Conservation (phyloP, 768 basidiomycete species). For the Russula foetens region DNA sequence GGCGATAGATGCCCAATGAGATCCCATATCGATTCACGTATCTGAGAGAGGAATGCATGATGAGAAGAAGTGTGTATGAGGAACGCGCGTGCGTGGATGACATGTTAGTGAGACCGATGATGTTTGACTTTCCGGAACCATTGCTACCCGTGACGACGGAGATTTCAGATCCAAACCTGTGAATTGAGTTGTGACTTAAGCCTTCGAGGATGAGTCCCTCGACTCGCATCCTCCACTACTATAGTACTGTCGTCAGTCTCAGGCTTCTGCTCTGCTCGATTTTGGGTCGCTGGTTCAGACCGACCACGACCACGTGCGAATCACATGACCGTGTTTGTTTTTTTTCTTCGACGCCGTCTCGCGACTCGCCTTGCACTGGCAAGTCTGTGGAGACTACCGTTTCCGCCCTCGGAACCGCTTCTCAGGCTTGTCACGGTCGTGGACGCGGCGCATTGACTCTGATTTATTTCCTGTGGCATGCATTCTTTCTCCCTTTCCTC, state of each 20-base stretch:
- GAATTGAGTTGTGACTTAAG: constrained; percentile 90
- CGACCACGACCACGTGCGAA: constrained; percentile 15
- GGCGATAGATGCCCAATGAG: constrained; percentile 98
- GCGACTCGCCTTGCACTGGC: too few species aligned
- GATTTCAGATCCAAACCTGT: constrained; percentile 94
- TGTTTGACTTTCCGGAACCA: constrained; percentile 97
- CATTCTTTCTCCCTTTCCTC: too few species aligned
- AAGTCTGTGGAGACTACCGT: too few species aligned
- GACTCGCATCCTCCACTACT: constrained; percentile 16
- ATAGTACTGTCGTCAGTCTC: too few species aligned
- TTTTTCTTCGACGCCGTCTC: too few species aligned
- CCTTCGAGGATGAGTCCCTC: constrained; percentile 39
- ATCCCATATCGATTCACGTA: constrained; percentile 97
- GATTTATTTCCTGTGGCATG: too few species aligned
- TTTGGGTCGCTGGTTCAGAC: background rate
- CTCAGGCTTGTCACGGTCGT: too few species aligned
- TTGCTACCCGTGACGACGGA: constrained; percentile 96
- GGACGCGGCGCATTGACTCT: too few species aligned
- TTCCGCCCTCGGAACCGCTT: too few species aligned
- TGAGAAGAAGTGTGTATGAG: background rate
- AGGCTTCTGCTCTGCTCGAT: too few species aligned
- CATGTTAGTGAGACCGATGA: constrained; percentile 97
- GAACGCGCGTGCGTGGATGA: constrained; percentile 55
- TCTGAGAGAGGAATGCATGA: constrained; percentile 35
- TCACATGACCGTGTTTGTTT: background rate